These are phyloP conservation scores for Dendryphion nanum DNA, from an alignment of 2,329 filamentous ascomycete genomes.

Conservation along the genomic window DNA sequence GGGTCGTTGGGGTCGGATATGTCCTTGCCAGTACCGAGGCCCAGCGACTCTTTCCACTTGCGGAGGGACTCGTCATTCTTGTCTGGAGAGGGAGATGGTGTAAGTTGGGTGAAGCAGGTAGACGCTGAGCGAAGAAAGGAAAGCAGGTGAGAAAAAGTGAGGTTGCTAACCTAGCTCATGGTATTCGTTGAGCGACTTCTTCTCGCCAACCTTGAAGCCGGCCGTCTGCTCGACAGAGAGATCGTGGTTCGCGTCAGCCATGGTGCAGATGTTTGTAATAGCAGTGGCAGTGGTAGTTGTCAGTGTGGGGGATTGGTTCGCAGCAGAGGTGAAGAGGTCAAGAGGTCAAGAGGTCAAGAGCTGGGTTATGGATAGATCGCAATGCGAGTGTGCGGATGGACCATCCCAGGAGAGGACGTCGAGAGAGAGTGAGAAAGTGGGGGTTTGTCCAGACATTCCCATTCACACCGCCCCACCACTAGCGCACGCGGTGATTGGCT, in stretches of 20 bases:
- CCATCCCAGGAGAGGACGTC: too few relatives aligned
- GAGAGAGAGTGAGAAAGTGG: too few relatives aligned
- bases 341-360: too few relatives aligned
- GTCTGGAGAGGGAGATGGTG: constrained; percentile 45
- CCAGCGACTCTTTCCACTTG: constrained; percentile 96
- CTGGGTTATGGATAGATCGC: too few relatives aligned
- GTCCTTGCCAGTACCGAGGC: constrained; percentile 64
- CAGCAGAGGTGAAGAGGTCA: too few relatives aligned
- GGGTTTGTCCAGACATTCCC: too few relatives aligned
- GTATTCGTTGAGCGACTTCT: constrained; percentile 96
- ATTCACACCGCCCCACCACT: too few relatives aligned
- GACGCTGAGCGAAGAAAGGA: constrained; percentile 3
- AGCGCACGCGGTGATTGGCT: too few relatives aligned
- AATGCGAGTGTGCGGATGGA: too few relatives aligned
- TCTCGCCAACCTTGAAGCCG: constrained; percentile 98
- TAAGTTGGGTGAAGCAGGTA: constrained; percentile 7
- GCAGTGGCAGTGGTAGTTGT: not conserved
- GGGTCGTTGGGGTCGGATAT: constrained; percentile 65
- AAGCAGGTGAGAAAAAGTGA: not conserved
- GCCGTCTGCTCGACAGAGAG: constrained; percentile 83
- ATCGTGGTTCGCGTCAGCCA: constrained; percentile 47
- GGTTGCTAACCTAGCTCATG: constrained; percentile 76
- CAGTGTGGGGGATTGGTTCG: too few relatives aligned
- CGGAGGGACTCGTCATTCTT: constrained; percentile 87
- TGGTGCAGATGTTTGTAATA: constrained; percentile 13